Base-by-base conservation (phyloP, 2,329 filamentous ascomycete genomes). In the Exserohilum rostratum region DNA sequence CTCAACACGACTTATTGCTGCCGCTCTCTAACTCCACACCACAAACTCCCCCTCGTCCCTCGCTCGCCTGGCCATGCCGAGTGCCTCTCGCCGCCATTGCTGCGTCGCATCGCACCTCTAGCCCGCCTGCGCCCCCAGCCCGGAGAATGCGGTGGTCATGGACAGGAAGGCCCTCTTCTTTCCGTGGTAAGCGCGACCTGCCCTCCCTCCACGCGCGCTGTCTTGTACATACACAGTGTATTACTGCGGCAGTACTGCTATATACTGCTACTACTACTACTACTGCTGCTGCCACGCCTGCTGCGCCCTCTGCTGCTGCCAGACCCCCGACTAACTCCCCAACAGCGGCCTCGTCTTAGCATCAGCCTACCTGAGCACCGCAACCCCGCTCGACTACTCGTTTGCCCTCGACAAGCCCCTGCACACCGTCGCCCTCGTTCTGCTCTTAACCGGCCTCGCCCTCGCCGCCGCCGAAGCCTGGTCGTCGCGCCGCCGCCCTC, bases 401-500 rank as follows among this genome's bases (percentile, higher is more conserved):
- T 73, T 74, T 49, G 71, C 71, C 50, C 57, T 74, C 48, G 70
- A 75, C 57, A 71, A 73, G 52, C 72, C 73, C 38, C 61, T 75
- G 46, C 73, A 74, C 57, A 70, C 71, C 5, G 49, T 60, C 52
- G 66, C 58, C 49, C 46, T 68, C n/a, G 62, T 75, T 17, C 52
- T 75, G 58, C 59, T 72, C 49, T 55, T 73, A 18, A 69, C 66
- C 22, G 72, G 73, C 25, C 62, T 72, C 34, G 67, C 68, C 50
- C 49, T 73, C 13, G 62, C 71, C 47, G 69, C 68, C 30, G 59
- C 62, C 38, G 66, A 68, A 49, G 63, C 62, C 49, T 64, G 64
- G 64, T 46, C 59, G 15, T 43, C 39, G n/a, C 39, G 27, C 25
- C 39, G 39, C 39, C 39, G 39, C 25, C 39, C 15, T 30, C 39